Base-by-base conservation (phyloP, 2,329 filamentous ascomycete species). In the Hypoxylon sp. region DNA sequence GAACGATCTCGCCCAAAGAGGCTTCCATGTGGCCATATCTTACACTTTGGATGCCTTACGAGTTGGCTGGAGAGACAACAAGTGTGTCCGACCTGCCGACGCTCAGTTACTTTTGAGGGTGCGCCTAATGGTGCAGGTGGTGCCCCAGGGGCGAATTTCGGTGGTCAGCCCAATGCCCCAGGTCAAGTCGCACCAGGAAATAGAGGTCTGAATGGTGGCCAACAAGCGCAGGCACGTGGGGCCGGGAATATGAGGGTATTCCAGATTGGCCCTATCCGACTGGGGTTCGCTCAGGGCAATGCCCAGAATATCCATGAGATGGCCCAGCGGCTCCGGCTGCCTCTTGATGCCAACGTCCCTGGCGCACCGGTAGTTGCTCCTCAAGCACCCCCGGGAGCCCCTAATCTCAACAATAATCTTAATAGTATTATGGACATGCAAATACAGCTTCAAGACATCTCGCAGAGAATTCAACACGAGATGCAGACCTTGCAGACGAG, bases 21-120 rank as follows among this genome's bases (percentile, higher is more conserved):
- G 81, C 87, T 99, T 9, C 96, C 96, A 0, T 99, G 96, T 80
- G 94, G 95, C 3, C 96, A 99, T 77, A 96, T 98, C 42, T 83
- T 99, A 42, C 96, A 99, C 80, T 92, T 98, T 72, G 92, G 94
- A 52, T 99, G 96, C 79, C 87, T 99, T 64, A 94, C 96, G 80
- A 97, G 94, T 79, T 99, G 96, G 96, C 86, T 99, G 29, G 96
- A 99, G 83, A 87, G 96, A 71, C 96, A 99, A 80, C 96, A 99
- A 81, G 94, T 97, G 35, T 99, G 96, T 78, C 96, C 96, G 5
- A 99, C 94, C 2, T 99, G 96, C 79, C 90, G 96, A 74, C 88
- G 92, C 55, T 91, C 95, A 14, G 96, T 97, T 14, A 92, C 94
- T 10, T 83, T 94, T 39, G 86, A 86, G 1, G 81, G 76, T 69